Percentiles rank a stretch among this genome's conserved stretches.
Evolutionary conservation across 306 rosid genomes (phyloP).

Genomic region (Lotus japonicus): DNA sequence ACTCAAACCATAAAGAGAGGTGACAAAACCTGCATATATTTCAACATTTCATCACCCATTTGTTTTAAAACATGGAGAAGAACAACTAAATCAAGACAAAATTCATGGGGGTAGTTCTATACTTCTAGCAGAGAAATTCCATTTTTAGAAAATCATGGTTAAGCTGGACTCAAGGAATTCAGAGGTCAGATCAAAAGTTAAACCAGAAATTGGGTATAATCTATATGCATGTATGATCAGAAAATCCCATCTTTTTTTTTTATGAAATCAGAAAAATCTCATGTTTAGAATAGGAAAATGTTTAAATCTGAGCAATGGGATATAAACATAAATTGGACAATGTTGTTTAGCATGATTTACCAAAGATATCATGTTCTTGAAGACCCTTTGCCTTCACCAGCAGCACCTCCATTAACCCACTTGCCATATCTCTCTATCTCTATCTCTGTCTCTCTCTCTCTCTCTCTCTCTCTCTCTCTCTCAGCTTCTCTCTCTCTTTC

Average conservation of each 20-base stretch:
- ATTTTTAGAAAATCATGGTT: neutral
- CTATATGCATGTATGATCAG: neutral
- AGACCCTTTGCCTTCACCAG: constrained; percentile 53
- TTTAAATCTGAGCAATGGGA: neutral
- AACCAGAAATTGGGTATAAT: neutral
- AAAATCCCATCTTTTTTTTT: too few relatives aligned
- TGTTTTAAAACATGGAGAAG: neutral
- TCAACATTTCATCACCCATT: neutral
- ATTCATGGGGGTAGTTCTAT: too few relatives aligned
- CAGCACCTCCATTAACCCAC: constrained; percentile 40
- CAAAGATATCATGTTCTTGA: constrained; percentile 48
- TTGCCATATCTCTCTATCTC: constrained; percentile 24
- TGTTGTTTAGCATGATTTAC: constrained; percentile 19
- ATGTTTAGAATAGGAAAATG: neutral
- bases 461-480: too few relatives aligned
- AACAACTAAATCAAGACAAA: neutral
- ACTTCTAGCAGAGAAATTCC: too few relatives aligned
- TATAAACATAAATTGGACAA: neutral
- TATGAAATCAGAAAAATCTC: neutral
- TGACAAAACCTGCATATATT: neutral
- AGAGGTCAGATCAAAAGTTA: neutral
- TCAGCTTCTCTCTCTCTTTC: neutral
- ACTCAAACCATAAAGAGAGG: neutral
- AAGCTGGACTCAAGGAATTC: neutral
- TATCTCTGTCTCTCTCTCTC: too few relatives aligned